These are phyloP conservation scores for Claviceps maximensis DNA, from an alignment of 2,329 filamentous ascomycete species.

Conservation along the genomic window DNA sequence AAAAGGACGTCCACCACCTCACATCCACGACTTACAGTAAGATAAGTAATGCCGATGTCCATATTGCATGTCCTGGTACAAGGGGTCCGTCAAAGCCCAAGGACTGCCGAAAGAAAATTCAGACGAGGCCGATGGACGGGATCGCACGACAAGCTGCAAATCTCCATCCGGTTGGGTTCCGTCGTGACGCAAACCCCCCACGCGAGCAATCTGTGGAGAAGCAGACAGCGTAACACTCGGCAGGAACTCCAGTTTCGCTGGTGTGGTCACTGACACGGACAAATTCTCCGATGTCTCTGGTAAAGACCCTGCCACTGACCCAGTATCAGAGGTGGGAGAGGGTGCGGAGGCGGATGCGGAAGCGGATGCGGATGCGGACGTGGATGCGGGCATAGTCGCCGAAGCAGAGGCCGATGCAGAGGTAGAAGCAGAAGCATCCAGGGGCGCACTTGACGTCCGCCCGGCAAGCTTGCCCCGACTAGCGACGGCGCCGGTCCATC, in stretches of 20 bases:
- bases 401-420: neutral
- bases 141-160: constrained; percentile 17
- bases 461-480: constrained; percentile 29
- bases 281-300: constrained; percentile 7
- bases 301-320: constrained; percentile 1
- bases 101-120: constrained; percentile 15
- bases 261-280: neutral
- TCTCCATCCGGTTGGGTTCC: constrained; percentile 7
- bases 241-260: neutral
- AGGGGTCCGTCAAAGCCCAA: constrained; percentile 28
- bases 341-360: neutral
- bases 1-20: neutral
- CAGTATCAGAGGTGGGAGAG: neutral
- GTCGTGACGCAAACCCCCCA: neutral
- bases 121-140: constrained; percentile 8
- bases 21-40: constrained; percentile 22
- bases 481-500: constrained; percentile 36
- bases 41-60: constrained; percentile 26
- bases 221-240: constrained; percentile 1
- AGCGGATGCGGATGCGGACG: neutral
- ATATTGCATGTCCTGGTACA: constrained; percentile 41
- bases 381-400: neutral
- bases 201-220: constrained; percentile 2
- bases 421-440: neutral
- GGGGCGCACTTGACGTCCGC: constrained; percentile 22